Base-by-base conservation (phyloP, 2,329 filamentous ascomycete genomes). In the Pyrenophora seminiperda region DNA sequence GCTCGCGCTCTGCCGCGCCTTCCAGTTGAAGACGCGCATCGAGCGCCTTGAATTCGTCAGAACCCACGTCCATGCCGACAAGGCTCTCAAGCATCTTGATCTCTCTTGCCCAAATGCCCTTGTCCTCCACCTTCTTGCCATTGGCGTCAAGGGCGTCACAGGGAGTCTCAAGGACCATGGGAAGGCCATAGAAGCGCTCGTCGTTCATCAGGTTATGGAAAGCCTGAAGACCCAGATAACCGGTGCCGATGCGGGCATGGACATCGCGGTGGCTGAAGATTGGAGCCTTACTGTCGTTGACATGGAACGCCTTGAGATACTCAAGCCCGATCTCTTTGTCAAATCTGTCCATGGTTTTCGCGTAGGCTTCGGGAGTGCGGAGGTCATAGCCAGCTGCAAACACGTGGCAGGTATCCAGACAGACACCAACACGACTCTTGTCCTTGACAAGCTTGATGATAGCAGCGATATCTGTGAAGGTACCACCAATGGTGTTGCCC, bases 211-310 rank as follows among this genome's bases (percentile, higher is more conserved):
- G 77, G 67, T 87, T 90, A 75, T 96, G 90, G 73, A 99, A 99
- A 2, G 92, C 89, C 17, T 89, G 83, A 13, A 99, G 81, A 0
- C 94, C 94, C 0, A 99, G 81, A 68, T 95, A 99, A 1, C 94
- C 94, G 0, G 91, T 95, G 19, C 94, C 94, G 56, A 99, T 97
- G 70, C 97, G 97, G 58, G 93, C 91, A 74, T 99, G 94, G 2
- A 97, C 76, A 70, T 99, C 94, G 32, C 92, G 85, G 59, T 91
- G 84, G 29, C 90, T 94, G 33, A 75, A 80, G 22, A 96, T 79
- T 0, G 94, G 93, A 0, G 92, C 91, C 75, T 97, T 99, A 76
- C 89, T 95, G 75, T 99, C 94, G 72, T 99, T 99, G 33, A 99
- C 63, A 72, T 99, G 94, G 47, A 97, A 79, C 0, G 94, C 94